phyloP scores from a whole-genome alignment of 1,139 yeast species.

The Hanseniaspora gamundiae region DNA sequence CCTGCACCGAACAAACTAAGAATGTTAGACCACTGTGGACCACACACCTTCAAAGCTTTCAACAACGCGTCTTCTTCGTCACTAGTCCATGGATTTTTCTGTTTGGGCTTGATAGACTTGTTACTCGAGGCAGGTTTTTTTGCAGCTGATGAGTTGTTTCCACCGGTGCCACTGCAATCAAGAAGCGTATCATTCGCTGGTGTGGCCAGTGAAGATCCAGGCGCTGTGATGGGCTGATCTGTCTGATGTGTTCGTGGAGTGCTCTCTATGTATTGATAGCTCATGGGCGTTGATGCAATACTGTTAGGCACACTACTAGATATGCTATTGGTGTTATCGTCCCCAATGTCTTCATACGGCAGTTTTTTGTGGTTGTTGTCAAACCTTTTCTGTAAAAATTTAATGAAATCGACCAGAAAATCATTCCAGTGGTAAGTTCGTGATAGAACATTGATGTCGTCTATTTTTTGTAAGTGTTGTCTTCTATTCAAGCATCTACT shows the following conservation, averaged over 20 bases:
- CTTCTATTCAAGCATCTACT: conserved; percentile 33
- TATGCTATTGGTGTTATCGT: neutral
- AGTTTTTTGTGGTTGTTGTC: conserved; percentile 56
- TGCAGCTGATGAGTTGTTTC: neutral
- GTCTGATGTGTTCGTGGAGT: neutral
- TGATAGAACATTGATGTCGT: conserved; percentile 31
- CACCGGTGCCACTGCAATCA: neutral
- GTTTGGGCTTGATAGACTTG: conserved; percentile 15
- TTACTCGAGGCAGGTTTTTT: neutral
- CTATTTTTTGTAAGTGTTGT: conserved; percentile 41
- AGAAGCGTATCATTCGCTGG: neutral
- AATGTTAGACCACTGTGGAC: conserved; percentile 90
- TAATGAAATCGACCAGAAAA: conserved; percentile 62
- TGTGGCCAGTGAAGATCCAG: neutral
- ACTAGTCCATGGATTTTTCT: conserved; percentile 60
- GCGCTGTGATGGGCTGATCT: neutral
- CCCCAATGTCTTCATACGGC: conserved; percentile 14
- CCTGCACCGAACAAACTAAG: conserved; percentile 85
- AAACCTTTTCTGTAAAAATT: conserved; percentile 65
- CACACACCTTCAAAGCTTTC: conserved; percentile 66
- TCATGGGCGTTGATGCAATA: conserved; percentile 3
- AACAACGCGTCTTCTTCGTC: conserved; percentile 81
- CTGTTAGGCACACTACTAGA: conserved; percentile 8
- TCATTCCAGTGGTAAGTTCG: conserved; percentile 59
- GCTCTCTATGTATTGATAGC: neutral